Evolutionary conservation across 306 rosid species (phyloP).

Genomic region (Nissolia schottii): DNA sequence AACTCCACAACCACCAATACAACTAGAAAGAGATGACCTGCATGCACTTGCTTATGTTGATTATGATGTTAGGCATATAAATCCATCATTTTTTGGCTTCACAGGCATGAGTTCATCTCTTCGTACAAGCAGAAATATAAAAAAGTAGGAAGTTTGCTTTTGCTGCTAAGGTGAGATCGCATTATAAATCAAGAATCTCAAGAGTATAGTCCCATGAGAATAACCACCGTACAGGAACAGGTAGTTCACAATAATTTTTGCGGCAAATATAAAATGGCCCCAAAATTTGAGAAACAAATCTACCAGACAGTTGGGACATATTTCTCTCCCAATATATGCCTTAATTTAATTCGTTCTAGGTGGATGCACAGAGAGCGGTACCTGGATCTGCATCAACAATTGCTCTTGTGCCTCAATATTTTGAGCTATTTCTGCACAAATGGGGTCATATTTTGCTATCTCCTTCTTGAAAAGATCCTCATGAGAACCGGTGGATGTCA

Average conservation of each 20-base stretch:
- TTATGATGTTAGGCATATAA: background rate
- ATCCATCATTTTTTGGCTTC: background rate
- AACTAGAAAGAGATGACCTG: background rate
- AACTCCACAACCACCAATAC: background rate
- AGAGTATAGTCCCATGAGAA: background rate
- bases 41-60: slow-evolving; percentile 1
- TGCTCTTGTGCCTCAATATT: slow-evolving; percentile 95
- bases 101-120: background rate
- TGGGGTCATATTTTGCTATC: slow-evolving; percentile 83
- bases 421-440: slow-evolving; percentile 81
- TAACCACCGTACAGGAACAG: slow-evolving; percentile 14
- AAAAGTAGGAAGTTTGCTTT: background rate
- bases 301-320: background rate
- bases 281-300: background rate
- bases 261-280: background rate
- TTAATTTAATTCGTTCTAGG: background rate
- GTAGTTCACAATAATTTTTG: background rate
- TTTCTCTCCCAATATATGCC: slow-evolving; percentile 10
- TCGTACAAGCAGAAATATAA: background rate
- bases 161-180: slow-evolving; percentile 2
- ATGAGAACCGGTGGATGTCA: slow-evolving; percentile 95
- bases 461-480: slow-evolving; percentile 98
- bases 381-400: slow-evolving; percentile 92
- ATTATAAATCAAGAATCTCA: background rate
- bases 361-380: slow-evolving; percentile 10